Conservation (phyloP, 1,284 basidiomycete species). For the Leccinum subrobustum region DNA sequence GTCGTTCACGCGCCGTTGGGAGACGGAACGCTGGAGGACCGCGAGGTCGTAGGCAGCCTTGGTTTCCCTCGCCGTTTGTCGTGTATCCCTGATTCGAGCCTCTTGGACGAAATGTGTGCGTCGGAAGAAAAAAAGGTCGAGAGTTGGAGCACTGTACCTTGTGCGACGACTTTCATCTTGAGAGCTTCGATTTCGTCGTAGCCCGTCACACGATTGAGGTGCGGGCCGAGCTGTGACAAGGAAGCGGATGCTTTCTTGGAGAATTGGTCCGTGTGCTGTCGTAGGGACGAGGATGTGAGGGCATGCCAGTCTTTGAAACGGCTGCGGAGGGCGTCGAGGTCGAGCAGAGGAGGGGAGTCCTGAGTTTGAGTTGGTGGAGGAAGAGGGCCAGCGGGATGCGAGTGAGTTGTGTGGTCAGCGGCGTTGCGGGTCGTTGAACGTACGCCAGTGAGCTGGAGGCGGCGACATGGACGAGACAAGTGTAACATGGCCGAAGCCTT, state of each 20-base stretch:
- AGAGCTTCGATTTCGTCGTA: conserved; percentile 87
- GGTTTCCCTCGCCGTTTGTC: conserved; percentile 60
- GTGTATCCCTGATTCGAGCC: conserved; percentile 56
- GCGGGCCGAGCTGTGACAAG: conserved; percentile 71
- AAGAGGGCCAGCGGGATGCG: neutral
- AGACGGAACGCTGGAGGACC: conserved; percentile 70
- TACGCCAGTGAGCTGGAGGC: neutral
- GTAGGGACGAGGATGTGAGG: conserved; percentile 46
- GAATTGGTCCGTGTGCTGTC: conserved; percentile 55
- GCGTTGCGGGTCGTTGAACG: conserved; percentile 6
- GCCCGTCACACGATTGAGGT: conserved; percentile 84
- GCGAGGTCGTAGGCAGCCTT: conserved; percentile 77
- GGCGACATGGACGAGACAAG: conserved; percentile 4
- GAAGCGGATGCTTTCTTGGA: conserved; percentile 53
- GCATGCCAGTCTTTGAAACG: conserved; percentile 53
- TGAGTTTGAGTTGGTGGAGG: conserved; percentile 4
- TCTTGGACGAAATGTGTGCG: conserved; percentile 44
- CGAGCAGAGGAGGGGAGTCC: conserved; percentile 4
- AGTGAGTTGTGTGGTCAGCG: neutral
- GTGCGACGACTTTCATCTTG: conserved; percentile 74
- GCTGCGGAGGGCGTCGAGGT: conserved; percentile 32
- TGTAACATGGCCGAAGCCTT: conserved; percentile 17
- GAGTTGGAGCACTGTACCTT: conserved; percentile 56
- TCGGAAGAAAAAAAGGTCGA: neutral
- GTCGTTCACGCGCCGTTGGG: conserved; percentile 89